Conservation (phyloP, 2,329 filamentous ascomycete genomes). For the Macrophomina tecta region DNA sequence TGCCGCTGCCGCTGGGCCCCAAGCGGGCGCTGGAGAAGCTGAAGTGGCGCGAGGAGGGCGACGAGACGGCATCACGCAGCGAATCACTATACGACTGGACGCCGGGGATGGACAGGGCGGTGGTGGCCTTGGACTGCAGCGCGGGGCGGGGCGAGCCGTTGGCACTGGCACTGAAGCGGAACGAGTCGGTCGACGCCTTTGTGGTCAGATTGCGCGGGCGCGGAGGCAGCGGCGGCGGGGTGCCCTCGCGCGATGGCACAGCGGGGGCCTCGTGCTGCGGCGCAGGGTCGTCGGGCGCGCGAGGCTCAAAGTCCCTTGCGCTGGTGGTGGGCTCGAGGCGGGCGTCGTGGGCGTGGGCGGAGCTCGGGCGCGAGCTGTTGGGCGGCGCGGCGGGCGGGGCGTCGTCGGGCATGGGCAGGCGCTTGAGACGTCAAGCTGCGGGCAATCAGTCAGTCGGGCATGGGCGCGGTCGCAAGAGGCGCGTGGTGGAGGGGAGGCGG, state of each 20-base stretch:
- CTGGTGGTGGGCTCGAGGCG: slow-evolving; percentile 2
- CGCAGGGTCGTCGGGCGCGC: slow-evolving; percentile 6
- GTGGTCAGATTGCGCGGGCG: slow-evolving; percentile 41
- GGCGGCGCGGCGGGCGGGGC: slow-evolving; percentile 30
- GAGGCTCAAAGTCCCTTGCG: slow-evolving; percentile 14
- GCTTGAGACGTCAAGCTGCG: not conserved
- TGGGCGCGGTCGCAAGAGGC: not conserved
- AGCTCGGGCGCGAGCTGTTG: not conserved
- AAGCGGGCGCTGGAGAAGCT: slow-evolving; percentile 42
- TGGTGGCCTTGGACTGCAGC: slow-evolving; percentile 73
- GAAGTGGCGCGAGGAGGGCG: slow-evolving; percentile 45
- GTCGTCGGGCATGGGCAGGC: slow-evolving; percentile 14
- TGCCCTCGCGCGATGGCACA: slow-evolving; percentile 49
- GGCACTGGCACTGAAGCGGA: slow-evolving; percentile 41
- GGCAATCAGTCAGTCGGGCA: slow-evolving; percentile 12
- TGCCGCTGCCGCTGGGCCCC: slow-evolving; percentile 51
- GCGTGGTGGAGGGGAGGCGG: not conserved
- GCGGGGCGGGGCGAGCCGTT: slow-evolving; percentile 41
- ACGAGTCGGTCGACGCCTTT: slow-evolving; percentile 46
- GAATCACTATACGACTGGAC: slow-evolving; percentile 73
- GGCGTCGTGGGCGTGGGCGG: not conserved
- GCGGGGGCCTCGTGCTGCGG: not conserved
- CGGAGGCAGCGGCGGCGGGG: slow-evolving; percentile 63
- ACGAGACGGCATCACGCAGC: slow-evolving; percentile 35
- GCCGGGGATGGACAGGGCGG: slow-evolving; percentile 81